Evolutionary conservation across 306 rosid species (phyloP), one percentile per base, ranked within the genome.

Genomic region (Lathyrus sativus): DNA sequence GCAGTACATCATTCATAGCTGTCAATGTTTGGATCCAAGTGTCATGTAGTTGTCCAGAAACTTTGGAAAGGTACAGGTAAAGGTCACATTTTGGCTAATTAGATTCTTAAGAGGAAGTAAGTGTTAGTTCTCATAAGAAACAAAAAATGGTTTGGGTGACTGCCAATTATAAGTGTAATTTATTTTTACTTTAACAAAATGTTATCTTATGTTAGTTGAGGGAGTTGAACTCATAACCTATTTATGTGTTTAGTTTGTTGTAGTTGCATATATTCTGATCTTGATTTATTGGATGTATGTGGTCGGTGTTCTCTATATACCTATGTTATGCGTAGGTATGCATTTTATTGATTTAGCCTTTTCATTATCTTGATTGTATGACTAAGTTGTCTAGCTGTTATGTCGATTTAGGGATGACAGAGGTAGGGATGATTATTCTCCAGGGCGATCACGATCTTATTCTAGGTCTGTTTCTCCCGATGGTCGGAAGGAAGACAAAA

Each of bases 1-100:
- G 92, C 91, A 68, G 88, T 82, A 71, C 91, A 85, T 82, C 86
- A 80, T 85, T 88, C 85, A 77, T 93, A 88, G 79, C 84, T 86
- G 78, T 85, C 87, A 82, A 74, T 89, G 82, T 90, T 85, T 90
- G 95, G 95, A 84, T 85, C 80, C 79, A 80, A 85, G 84, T 90
- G 77, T 88, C 89, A 76, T 86, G 71, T 76, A 87, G 88, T 82
- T 90, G 84, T 88, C 82, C 91, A 54, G 88, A 82, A 86, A 95
- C 85, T 87, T 78, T 89, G 85, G 84, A 74, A 88, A 87, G 90
- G 92, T 90, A 79, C 92, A 95, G 99, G 95, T 90, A 95, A 80
- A 88, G 86, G 95, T 80, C 83, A 82, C 75, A 79, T 82, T 83
- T 85, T 82, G 79, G 86, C 82, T 82, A 80, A 85, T 78, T 76